Percentiles rank a stretch among this genome's conserved stretches.
phyloP scores from a whole-genome alignment of 179 eudicot species.

The Spinacia oleracea region DNA sequence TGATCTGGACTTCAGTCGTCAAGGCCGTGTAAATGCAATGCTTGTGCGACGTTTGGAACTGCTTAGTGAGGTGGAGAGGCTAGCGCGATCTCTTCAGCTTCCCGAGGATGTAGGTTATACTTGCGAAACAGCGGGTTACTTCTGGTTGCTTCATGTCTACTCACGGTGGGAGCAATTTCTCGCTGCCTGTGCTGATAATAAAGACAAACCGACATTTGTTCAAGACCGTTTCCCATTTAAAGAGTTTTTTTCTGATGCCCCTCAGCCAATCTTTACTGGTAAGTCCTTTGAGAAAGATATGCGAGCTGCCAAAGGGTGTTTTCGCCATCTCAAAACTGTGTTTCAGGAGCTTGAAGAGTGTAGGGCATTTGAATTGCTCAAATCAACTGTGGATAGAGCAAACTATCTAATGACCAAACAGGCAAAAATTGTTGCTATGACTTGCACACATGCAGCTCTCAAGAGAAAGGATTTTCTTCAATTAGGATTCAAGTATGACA shows the following conservation, averaged over 20 bases:
- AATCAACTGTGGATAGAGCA: constrained; percentile 92
- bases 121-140: constrained; percentile 96
- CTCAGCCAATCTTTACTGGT: constrained; percentile 81
- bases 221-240: constrained; percentile 84
- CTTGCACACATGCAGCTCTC: constrained; percentile 98
- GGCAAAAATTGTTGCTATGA: constrained; percentile 98
- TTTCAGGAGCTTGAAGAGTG: constrained; percentile 98
- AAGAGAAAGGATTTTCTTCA: constrained; percentile 94
- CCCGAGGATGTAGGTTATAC: constrained; percentile 99
- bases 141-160: constrained; percentile 95
- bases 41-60: constrained; percentile 91
- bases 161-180: constrained; percentile 97
- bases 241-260: constrained; percentile 79
- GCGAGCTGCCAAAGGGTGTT: constrained; percentile 94
- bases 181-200: constrained; percentile 74
- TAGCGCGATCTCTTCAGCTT: constrained; percentile 90
- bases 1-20: constrained; percentile 96
- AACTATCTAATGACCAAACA: constrained; percentile 95
- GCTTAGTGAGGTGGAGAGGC: constrained; percentile 92
- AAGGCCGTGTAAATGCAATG: constrained; percentile 98
- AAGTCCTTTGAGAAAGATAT: constrained; percentile 80
- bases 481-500: constrained; percentile 93
- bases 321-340: constrained; percentile 82
- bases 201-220: constrained; percentile 69
- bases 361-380: constrained; percentile 93